Evolutionary conservation across 2,329 filamentous ascomycete species (phyloP).

Genomic region (Penicillium italicum): DNA sequence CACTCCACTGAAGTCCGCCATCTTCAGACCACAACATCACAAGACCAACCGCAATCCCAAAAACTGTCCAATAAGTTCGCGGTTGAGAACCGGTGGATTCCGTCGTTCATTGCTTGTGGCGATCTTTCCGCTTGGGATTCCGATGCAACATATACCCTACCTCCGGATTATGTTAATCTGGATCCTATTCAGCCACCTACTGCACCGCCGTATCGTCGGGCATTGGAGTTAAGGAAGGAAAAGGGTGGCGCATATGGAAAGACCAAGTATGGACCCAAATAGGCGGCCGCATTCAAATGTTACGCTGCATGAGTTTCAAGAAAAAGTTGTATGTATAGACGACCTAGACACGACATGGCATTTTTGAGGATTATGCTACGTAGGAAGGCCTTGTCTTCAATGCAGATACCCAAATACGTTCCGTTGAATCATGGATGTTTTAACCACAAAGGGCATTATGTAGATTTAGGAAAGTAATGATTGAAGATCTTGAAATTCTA

Average conservation of each 20-base stretch:
- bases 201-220: constrained; percentile 88
- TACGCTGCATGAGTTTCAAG: constrained; percentile 6
- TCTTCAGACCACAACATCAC: constrained; percentile 42
- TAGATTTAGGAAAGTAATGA: not conserved
- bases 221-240: constrained; percentile 75
- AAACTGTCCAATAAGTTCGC: constrained; percentile 28
- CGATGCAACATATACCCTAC: constrained; percentile 87
- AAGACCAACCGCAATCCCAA: constrained; percentile 17
- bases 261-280: constrained; percentile 48
- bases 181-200: constrained; percentile 94
- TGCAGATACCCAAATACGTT: constrained; percentile 18
- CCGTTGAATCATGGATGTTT: not conserved
- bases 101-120: constrained; percentile 94
- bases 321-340: constrained; percentile 14
- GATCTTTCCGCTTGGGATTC: constrained; percentile 93
- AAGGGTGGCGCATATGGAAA: constrained; percentile 75
- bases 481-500: not conserved
- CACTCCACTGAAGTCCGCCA: constrained; percentile 25
- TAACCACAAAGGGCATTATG: not conserved
- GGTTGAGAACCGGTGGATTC: constrained; percentile 70
- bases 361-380: constrained; percentile 1
- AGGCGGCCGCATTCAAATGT: constrained; percentile 24
- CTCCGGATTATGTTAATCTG: constrained; percentile 78
- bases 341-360: constrained; percentile 11
- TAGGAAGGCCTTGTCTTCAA: constrained; percentile 1